Base-by-base conservation (phyloP, 192 early-diverging fungal species). In the Coemansia sp. region DNA sequence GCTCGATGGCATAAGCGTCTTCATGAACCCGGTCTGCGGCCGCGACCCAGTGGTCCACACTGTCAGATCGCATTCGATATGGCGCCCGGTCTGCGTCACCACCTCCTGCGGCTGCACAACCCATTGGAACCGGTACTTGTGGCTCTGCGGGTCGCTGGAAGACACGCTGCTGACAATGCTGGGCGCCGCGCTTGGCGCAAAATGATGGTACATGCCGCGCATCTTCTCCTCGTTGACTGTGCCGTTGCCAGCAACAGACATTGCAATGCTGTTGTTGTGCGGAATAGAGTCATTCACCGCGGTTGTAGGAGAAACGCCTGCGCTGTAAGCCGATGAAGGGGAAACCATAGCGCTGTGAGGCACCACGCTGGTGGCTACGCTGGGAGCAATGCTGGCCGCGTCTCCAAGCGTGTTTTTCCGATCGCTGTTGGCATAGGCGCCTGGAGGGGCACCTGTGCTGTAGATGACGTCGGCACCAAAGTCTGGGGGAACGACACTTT, bases 1-100 rank as follows among this genome's bases (percentile, higher is more conserved):
- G 57, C 61, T 71, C 1, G 75, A 64, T 1, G 61, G 50, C 2
- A 56, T 18, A 20, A 87, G 68, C 1, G 84, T 76, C 7, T 68
- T 76, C 36, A 87, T 75, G 68, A 76, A 87, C 10, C 70, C 73
- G 16, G 86, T 84, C 49, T 83, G 64, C 17, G 85, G 77, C 11
- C 64, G 54, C 52, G 68, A 80, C 0, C 86, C 84, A 22, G 83
- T 77, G 14, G 83, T 72, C 60, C 77, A 74, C 32, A 86, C 84
- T 25, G 84, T 79, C 45, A 92, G 66, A 30, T 92, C 88, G 60
- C 84, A 81, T 18, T 81, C 73, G 48, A 92, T 77, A 11, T 55
- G 58, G 7, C 58, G 55, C 5, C 87, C 88, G 0, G 48, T 68
- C 20, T 61, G 68, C 8, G 75, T 69, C 0, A 65, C 30, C 6